Percentiles rank a stretch among this genome's conserved stretches.
These are phyloP conservation scores for Aegilops umbellulata DNA, from an alignment of 176 grass and related monocot genomes.

Conservation along the genomic window DNA sequence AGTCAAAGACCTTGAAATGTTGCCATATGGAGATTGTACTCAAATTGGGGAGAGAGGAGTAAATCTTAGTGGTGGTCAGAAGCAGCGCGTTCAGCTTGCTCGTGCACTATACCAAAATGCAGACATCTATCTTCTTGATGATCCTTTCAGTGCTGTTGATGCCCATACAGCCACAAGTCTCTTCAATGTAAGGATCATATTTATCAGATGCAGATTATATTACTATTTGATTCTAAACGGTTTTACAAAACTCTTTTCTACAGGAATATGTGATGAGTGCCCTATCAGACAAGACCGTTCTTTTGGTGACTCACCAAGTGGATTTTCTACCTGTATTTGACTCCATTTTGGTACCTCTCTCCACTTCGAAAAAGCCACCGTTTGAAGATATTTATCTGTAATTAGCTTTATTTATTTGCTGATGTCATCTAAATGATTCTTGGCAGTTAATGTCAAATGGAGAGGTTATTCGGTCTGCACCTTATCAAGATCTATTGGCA, in stretches of 20 bases:
- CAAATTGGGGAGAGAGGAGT: slow-evolving; percentile 93
- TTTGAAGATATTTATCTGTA: background rate
- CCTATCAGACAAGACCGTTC: slow-evolving; percentile 73
- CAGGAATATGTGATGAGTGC: slow-evolving; percentile 91
- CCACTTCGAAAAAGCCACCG: background rate
- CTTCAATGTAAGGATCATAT: slow-evolving; percentile 63
- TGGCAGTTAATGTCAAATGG: slow-evolving; percentile 92
- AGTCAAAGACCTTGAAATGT: slow-evolving; percentile 73
- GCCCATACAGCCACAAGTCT: slow-evolving; percentile 85
- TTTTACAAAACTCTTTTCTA: background rate
- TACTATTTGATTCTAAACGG: background rate
- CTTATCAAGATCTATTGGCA: slow-evolving; percentile 63
- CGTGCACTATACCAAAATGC: slow-evolving; percentile 89
- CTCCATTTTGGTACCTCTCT: slow-evolving; percentile 55
- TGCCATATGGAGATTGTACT: slow-evolving; percentile 73
- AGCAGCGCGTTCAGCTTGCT: slow-evolving; percentile 89
- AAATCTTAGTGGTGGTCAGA: slow-evolving; percentile 97
- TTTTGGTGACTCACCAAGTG: slow-evolving; percentile 93
- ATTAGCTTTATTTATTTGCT: background rate
- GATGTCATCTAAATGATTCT: slow-evolving; percentile 15
- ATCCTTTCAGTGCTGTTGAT: slow-evolving; percentile 98
- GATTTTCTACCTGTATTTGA: slow-evolving; percentile 92
- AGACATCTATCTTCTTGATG: slow-evolving; percentile 90
- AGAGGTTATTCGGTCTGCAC: slow-evolving; percentile 51
- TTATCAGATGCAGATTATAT: background rate